A percentile compares a stretch with the other conserved stretches of the same genome.
These are phyloP conservation scores for Groenewaldozyma sp. DNA, from an alignment of 1,139 yeast genomes.

Conservation along the genomic window DNA sequence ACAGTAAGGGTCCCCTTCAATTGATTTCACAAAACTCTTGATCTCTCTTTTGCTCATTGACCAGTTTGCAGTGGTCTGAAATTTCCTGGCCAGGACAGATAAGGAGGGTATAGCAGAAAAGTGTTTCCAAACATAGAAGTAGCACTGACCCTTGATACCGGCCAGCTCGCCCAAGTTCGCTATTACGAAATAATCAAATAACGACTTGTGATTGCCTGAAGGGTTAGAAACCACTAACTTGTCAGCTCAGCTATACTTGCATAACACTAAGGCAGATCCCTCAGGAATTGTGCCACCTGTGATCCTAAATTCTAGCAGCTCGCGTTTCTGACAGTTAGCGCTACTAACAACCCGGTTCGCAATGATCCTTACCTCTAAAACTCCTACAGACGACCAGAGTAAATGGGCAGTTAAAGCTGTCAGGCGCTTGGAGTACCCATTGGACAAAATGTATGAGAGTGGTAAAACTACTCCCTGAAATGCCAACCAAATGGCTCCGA, in stretches of 20 bases:
- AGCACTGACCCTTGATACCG: conserved; percentile 18
- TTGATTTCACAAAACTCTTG: too few relatives aligned
- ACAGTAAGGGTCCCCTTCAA: conserved; percentile 11
- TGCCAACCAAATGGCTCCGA: neutral
- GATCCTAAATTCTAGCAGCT: neutral
- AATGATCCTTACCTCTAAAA: neutral
- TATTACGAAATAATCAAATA: conserved; percentile 45
- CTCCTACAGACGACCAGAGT: conserved; percentile 1
- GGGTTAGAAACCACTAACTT: too few relatives aligned
- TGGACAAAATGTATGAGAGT: neutral
- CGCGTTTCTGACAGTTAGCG: conserved; percentile 1
- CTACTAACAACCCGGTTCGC: too few relatives aligned
- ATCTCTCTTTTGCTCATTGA: conserved; percentile 17
- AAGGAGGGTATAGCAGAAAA: conserved; percentile 20
- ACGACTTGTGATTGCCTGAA: conserved; percentile 44
- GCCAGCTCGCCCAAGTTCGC: conserved; percentile 35
- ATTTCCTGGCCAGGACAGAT: conserved; percentile 13
- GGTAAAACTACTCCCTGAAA: neutral
- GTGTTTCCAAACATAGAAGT: conserved; percentile 24
- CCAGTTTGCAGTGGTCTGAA: conserved; percentile 26
- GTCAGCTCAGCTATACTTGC: too few relatives aligned
- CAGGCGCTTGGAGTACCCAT: neutral
- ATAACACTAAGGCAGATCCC: too few relatives aligned
- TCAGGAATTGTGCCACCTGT: too few relatives aligned
- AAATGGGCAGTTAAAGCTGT: neutral